phyloP scores from a whole-genome alignment of 257 asterid genomes.

The Gardenia jasminoides region DNA sequence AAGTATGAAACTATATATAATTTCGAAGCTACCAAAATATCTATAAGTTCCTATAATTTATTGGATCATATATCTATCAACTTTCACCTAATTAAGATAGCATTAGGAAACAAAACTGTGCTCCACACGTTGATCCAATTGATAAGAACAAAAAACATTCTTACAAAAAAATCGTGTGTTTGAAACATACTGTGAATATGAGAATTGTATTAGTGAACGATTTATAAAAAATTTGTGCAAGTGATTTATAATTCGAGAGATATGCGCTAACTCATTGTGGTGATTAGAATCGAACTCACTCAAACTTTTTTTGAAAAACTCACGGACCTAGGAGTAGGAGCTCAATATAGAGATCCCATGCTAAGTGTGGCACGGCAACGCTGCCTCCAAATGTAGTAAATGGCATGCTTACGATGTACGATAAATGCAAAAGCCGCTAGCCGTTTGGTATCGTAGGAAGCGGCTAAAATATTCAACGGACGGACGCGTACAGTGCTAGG shows the following conservation, averaged over 20 bases:
- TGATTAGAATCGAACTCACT: no score
- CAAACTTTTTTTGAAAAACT: no score
- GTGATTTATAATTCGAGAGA: no score
- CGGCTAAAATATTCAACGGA: neutral
- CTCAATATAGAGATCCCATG: neutral
- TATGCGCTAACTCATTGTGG: no score
- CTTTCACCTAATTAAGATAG: neutral
- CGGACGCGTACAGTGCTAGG: no score
- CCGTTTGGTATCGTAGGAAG: neutral
- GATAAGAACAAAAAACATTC: no score
- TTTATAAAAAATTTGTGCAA: no score
- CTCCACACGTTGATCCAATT: no score
- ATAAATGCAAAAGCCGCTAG: neutral
- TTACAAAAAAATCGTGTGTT: no score
- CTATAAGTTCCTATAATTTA: neutral
- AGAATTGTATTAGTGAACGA: no score
- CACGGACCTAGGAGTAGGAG: no score
- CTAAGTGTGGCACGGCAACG: neutral
- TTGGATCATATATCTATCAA: neutral
- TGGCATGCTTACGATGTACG: neutral
- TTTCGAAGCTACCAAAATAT: neutral
- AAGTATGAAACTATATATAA: neutral
- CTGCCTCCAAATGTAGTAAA: neutral
- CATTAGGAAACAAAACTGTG: neutral
- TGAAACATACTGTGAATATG: no score